These are phyloP conservation scores for Nakazawaea laoshanensis DNA, from an alignment of 805 yeast genomes.

Conservation along the genomic window DNA sequence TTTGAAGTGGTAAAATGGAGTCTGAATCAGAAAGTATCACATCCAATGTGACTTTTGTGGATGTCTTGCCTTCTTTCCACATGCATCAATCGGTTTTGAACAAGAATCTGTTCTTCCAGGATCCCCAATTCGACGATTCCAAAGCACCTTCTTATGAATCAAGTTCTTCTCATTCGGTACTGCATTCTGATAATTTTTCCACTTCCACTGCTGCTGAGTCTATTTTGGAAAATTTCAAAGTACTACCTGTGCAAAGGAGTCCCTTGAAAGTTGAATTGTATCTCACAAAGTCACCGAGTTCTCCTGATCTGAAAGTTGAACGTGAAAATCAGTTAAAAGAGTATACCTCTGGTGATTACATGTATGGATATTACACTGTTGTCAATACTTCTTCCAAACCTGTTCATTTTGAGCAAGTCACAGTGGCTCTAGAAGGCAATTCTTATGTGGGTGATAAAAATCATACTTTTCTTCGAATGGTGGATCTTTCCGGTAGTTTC, in stretches of 20 bases:
- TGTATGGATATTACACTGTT: constrained; percentile 46
- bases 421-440: constrained; percentile 47
- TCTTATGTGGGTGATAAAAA: constrained; percentile 18
- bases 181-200: neutral
- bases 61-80: constrained; percentile 61
- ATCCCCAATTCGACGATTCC: too few relatives aligned
- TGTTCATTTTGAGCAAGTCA: constrained; percentile 55
- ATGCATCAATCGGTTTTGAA: constrained; percentile 41
- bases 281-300: constrained; percentile 1
- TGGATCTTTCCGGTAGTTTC: constrained; percentile 39
- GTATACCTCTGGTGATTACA: constrained; percentile 59
- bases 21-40: neutral
- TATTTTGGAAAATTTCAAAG: constrained; percentile 5
- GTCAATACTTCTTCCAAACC: constrained; percentile 29
- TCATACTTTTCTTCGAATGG: constrained; percentile 33
- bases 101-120: constrained; percentile 8
- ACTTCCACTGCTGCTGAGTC: neutral
- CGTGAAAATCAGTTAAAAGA: constrained; percentile 34
- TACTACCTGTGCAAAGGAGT: neutral
- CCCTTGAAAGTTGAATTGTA: neutral
- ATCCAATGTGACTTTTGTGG: constrained; percentile 16
- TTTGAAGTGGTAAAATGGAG: too few relatives aligned
- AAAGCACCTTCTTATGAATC: too few relatives aligned
- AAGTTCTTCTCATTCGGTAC: too few relatives aligned
- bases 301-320: neutral